phyloP scores from a whole-genome alignment of 495 filamentous ascomycete species.

The Hyaloscypha variabilis region DNA sequence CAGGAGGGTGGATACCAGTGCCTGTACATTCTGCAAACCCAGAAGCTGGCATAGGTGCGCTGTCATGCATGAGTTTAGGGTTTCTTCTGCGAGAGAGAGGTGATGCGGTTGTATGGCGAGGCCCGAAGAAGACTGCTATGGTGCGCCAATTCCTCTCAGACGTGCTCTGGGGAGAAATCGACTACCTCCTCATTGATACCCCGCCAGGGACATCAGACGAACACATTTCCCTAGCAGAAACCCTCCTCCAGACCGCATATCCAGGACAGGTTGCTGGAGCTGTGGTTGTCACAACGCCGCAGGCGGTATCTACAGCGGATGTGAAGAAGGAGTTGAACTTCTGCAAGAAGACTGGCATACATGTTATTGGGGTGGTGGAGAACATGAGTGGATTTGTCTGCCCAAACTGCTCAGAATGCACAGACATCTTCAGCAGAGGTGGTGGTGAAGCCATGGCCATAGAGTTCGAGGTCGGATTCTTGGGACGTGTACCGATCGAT shows the following conservation, averaged over 20 bases:
- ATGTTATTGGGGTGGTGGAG: conserved; percentile 87
- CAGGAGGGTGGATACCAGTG: conserved; percentile 89
- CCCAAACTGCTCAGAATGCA: conserved; percentile 91
- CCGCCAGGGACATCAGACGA: conserved; percentile 97
- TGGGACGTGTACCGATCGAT: conserved; percentile 90
- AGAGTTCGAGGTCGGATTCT: conserved; percentile 80
- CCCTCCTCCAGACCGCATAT: conserved; percentile 65
- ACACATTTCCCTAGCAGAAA: conserved; percentile 92
- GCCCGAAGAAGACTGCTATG: conserved; percentile 99
- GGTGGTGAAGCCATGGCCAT: conserved; percentile 88
- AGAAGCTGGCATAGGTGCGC: conserved; percentile 55
- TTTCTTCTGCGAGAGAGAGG: conserved; percentile 83
- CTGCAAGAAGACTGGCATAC: conserved; percentile 81
- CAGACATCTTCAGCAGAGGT: conserved; percentile 87
- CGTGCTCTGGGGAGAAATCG: conserved; percentile 85
- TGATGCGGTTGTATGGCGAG: conserved; percentile 95
- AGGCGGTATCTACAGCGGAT: conserved; percentile 90
- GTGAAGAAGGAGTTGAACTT: conserved; percentile 97
- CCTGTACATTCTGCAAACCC: conserved; percentile 63
- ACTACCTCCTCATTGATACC: conserved; percentile 93
- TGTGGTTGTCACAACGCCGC: conserved; percentile 93
- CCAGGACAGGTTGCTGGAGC: conserved; percentile 72
- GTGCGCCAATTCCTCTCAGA: conserved; percentile 93
- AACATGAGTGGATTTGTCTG: conserved; percentile 99
- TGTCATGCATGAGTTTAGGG: conserved; percentile 90